These are phyloP conservation scores for Arabis hirsuta DNA, from an alignment of 345 rosid species.

Conservation along the genomic window DNA sequence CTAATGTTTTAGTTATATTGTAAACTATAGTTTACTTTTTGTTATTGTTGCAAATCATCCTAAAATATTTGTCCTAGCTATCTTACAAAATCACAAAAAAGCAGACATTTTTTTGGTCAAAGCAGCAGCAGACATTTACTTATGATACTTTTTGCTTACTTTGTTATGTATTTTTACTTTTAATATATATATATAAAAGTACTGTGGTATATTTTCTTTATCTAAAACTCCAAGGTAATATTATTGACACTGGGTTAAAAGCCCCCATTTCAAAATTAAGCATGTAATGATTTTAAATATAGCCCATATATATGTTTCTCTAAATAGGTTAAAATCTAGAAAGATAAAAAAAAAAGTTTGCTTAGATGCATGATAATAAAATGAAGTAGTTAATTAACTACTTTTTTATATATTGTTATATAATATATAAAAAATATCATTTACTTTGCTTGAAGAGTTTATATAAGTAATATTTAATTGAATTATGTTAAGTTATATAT, in stretches of 20 bases:
- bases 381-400: neutral
- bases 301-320: neutral
- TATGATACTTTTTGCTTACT: neutral
- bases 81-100: neutral
- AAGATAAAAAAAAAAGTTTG: neutral
- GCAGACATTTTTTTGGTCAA: neutral
- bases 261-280: slow-evolving; percentile 2
- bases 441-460: slow-evolving; percentile 28
- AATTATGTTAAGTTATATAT: slow-evolving; percentile 23
- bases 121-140: neutral
- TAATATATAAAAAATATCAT: no score
- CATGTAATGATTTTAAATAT: no score
- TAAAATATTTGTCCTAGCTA: slow-evolving; percentile 22
- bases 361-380: slow-evolving; percentile 12
- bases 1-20: no score
- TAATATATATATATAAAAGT: neutral
- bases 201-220: neutral
- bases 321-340: slow-evolving; percentile 2
- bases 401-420: no score
- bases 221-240: neutral
- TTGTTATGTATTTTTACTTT: slow-evolving; percentile 15
- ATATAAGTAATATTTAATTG: slow-evolving; percentile 25
- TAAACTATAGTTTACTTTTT: no score
- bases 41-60: no score
- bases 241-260: neutral